These are phyloP conservation scores for Mycotypha africana DNA, from an alignment of 371 early-diverging fungal species.

Conservation along the genomic window DNA sequence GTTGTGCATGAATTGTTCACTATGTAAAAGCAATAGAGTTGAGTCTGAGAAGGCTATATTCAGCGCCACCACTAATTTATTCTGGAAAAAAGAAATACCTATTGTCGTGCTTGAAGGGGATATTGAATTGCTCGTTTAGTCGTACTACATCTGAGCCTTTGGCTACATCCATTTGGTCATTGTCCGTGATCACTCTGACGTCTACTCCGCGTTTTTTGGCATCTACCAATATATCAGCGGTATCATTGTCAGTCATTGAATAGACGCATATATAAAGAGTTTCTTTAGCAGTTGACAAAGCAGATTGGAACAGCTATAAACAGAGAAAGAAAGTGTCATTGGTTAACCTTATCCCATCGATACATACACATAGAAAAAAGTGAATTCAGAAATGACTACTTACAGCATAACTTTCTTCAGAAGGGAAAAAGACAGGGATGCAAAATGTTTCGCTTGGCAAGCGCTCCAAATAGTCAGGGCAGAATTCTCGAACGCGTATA, in stretches of 20 bases:
- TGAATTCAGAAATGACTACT: neutral
- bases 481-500: constrained; percentile 8
- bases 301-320: constrained; percentile 34
- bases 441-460: constrained; percentile 29
- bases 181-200: constrained; percentile 55
- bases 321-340: no score
- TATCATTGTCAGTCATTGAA: constrained; percentile 54
- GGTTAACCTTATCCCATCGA: no score
- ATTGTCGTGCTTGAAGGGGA: constrained; percentile 38
- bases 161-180: constrained; percentile 47
- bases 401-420: constrained; percentile 37
- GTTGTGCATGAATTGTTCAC: constrained; percentile 58
- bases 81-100: neutral
- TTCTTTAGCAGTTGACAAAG: constrained; percentile 40
- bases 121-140: constrained; percentile 38
- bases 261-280: constrained; percentile 51
- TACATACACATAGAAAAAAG: neutral
- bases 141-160: constrained; percentile 49
- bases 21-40: constrained; percentile 1
- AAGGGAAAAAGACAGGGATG: constrained; percentile 53
- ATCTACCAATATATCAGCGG: constrained; percentile 42
- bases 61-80: neutral
- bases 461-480: constrained; percentile 7
- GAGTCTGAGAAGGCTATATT: no score
- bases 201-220: constrained; percentile 53